Evolutionary conservation across 495 filamentous ascomycete genomes (phyloP).

Genomic region (Mytilinidion resinicola): DNA sequence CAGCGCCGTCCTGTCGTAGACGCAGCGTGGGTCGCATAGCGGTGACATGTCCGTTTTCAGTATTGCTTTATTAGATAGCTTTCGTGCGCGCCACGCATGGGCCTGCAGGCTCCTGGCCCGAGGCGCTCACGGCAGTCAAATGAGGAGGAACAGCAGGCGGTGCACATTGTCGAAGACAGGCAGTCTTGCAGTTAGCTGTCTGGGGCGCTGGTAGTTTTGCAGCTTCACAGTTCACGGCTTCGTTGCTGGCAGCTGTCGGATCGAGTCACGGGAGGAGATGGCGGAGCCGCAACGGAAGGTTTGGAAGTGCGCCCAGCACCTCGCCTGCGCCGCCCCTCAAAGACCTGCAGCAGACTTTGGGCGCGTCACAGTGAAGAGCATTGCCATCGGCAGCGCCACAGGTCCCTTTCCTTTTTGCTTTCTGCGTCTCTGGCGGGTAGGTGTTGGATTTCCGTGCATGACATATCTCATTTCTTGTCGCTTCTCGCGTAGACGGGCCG

Average conservation of each 20-base stretch:
- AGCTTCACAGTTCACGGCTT: too few species aligned
- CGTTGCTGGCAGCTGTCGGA: background rate
- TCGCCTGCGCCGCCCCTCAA: constrained; percentile 4
- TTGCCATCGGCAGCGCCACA: constrained; percentile 6
- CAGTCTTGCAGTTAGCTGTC: background rate
- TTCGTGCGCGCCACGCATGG: constrained; percentile 3
- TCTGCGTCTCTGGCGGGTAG: constrained; percentile 5
- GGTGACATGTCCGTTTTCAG: background rate
- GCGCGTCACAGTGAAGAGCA: background rate
- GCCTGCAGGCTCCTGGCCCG: background rate
- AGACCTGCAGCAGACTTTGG: background rate
- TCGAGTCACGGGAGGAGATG: constrained; percentile 1
- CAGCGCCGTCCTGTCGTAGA: background rate
- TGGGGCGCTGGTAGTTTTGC: background rate
- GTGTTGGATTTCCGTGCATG: constrained; percentile 4
- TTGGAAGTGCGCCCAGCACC: constrained; percentile 7
- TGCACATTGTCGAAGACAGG: background rate
- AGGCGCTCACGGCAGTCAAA: background rate
- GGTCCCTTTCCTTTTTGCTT: constrained; percentile 7
- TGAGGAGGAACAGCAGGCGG: background rate
- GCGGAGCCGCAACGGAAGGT: background rate
- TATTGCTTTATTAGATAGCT: constrained; percentile 18
- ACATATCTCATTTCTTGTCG: constrained; percentile 9
- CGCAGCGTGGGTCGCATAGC: background rate
- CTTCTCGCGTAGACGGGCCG: constrained; percentile 21